Conservation (phyloP, 129 eudicot species). For the Mikania micrantha region DNA sequence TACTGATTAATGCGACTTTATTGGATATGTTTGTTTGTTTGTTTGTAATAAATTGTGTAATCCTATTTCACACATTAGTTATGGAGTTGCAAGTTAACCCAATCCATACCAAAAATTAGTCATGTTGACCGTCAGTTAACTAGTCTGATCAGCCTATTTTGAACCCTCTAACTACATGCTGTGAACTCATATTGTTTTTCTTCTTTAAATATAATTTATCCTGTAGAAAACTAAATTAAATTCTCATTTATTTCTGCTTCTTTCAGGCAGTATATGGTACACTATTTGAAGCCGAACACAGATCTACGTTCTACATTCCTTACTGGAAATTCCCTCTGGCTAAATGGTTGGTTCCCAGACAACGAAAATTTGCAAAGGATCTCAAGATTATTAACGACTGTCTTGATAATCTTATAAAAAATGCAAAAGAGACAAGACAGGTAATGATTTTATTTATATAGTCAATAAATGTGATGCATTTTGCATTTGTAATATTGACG, state of each 20-base stretch:
- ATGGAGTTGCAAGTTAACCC: neutral
- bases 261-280: constrained; percentile 96
- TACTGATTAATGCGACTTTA: too few relatives aligned
- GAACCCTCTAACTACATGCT: neutral
- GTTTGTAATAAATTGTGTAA: neutral
- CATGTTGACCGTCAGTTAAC: neutral
- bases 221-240: neutral
- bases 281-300: constrained; percentile 97
- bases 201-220: neutral
- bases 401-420: constrained; percentile 85
- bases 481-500: neutral
- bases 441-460: constrained; percentile 25
- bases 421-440: constrained; percentile 97
- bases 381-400: constrained; percentile 85
- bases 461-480: neutral
- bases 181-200: neutral
- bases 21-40: too few relatives aligned
- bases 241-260: neutral
- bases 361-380: constrained; percentile 76
- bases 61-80: neutral
- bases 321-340: constrained; percentile 95
- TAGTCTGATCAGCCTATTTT: neutral
- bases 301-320: constrained; percentile 94
- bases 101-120: neutral
- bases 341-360: constrained; percentile 93